Base-by-base conservation (phyloP, 2,329 filamentous ascomycete genomes). In the Exophiala lecanii-corni region DNA sequence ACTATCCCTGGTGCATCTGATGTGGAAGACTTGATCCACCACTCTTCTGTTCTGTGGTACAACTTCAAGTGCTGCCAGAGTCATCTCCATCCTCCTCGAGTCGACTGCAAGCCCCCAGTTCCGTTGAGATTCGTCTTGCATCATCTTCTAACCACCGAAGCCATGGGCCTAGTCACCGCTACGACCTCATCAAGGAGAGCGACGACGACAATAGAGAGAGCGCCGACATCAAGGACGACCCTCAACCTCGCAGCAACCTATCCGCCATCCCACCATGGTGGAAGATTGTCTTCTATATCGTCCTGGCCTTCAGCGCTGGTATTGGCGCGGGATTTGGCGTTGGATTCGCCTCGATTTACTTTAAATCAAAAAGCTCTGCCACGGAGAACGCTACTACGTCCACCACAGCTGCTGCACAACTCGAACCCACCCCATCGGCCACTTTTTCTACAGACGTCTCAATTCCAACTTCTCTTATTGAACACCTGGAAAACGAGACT, bases 171-270 rank as follows among this genome's bases (percentile, higher is more conserved):
- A 35, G 16, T 43, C 45, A 47, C 34, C 16, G 36, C 31, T 47
- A 47, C 40, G 36, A 43, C n/a, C 40, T 33, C 21, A 19, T 47
- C 31, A 43, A 43, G 19, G 36, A 40, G 18, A 34, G 21, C n/a
- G 35, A 42, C 9, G 44, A 39, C 26, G 20, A 28, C 32, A 39
- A 40, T 12, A 26, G 23, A 26, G 23, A 26, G 23, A 26, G 23
- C 13, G 20, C 25, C 15, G 40, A 36, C 10, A 31, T 28, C 5
- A 39, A 7, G 17, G 39, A 41, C 30, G 38, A 38, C 16, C 32
- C 39, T 28, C 13, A 36, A 16, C 12, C 21, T 20, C 34, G 16
- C 18, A 37, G 18, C 3, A 31, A 10, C 28, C 28, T 9, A 33
- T 33, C 33, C 15, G 12, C 25, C 21, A 33, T 20, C 26, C 30